phyloP scores from a whole-genome alignment of 2,329 filamentous ascomycete genomes.

The Colletotrichum sp. region DNA sequence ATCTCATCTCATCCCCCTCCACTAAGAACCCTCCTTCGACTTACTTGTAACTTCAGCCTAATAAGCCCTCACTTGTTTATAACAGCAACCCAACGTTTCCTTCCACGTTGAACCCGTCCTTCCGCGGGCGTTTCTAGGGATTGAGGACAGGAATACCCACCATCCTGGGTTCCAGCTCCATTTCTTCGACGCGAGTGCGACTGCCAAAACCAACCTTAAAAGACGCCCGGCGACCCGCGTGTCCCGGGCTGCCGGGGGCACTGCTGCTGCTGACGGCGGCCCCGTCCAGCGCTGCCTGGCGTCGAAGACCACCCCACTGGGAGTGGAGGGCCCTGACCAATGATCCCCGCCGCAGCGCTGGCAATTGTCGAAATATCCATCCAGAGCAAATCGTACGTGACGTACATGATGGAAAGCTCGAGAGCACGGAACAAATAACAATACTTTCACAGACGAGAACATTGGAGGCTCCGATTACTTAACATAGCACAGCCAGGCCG shows the following conservation, averaged over 20 bases:
- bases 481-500: neutral
- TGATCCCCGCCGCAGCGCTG: neutral
- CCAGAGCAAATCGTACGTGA: neutral
- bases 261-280: neutral
- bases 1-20: neutral
- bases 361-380: neutral
- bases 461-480: neutral
- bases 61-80: neutral
- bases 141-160: neutral
- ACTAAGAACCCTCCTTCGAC: neutral
- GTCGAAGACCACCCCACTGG: neutral
- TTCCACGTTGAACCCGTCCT: neutral
- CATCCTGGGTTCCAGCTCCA: neutral
- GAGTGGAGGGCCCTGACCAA: neutral
- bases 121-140: neutral
- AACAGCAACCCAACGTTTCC: neutral
- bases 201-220: neutral
- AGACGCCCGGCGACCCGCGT: neutral
- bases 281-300: neutral
- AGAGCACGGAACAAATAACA: neutral
- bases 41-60: neutral
- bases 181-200: neutral
- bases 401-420: neutral
- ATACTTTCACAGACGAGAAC: neutral
- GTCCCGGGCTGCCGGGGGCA: neutral